Conservation (phyloP, 2,329 filamentous ascomycete genomes). For the Ilyonectria robusta region DNA sequence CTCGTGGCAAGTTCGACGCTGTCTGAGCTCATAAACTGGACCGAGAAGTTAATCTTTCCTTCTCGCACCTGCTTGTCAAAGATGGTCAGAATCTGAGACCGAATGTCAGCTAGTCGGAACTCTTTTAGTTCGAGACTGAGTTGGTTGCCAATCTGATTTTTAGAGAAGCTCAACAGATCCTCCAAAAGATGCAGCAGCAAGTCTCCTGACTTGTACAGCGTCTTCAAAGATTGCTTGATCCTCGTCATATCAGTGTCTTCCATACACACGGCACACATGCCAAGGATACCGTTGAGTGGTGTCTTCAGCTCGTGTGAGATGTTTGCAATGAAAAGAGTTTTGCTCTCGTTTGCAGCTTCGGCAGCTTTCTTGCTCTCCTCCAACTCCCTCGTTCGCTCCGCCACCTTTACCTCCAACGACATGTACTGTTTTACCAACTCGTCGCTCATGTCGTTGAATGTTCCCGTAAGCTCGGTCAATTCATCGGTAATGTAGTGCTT, state of each 20-base stretch:
- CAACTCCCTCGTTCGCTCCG: conserved; percentile 84
- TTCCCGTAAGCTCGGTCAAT: conserved; percentile 83
- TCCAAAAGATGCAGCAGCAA: conserved; percentile 88
- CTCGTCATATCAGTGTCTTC: conserved; percentile 84
- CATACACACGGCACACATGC: conserved; percentile 95
- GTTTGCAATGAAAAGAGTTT: conserved; percentile 97
- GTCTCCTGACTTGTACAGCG: conserved; percentile 83
- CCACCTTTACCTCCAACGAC: conserved; percentile 86
- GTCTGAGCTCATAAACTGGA: conserved; percentile 72
- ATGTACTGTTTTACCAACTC: conserved; percentile 90
- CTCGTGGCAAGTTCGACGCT: conserved; percentile 46
- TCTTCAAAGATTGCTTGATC: conserved; percentile 87
- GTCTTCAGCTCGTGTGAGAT: conserved; percentile 92
- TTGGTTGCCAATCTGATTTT: conserved; percentile 92
- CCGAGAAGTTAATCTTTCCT: conserved; percentile 79
- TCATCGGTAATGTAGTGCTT: conserved; percentile 87
- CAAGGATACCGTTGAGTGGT: conserved; percentile 93
- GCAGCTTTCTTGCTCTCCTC: conserved; percentile 93
- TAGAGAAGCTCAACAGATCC: conserved; percentile 92
- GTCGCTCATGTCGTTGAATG: conserved; percentile 95
- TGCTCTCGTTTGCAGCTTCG: conserved; percentile 96
- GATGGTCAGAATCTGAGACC: conserved; percentile 85
- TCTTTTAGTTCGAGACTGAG: conserved; percentile 87
- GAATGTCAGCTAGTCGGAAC: conserved; percentile 87
- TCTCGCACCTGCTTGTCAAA: conserved; percentile 93